These are phyloP conservation scores for Calonectria multiphialidica DNA, from an alignment of 2,329 filamentous ascomycete genomes.

Conservation along the genomic window DNA sequence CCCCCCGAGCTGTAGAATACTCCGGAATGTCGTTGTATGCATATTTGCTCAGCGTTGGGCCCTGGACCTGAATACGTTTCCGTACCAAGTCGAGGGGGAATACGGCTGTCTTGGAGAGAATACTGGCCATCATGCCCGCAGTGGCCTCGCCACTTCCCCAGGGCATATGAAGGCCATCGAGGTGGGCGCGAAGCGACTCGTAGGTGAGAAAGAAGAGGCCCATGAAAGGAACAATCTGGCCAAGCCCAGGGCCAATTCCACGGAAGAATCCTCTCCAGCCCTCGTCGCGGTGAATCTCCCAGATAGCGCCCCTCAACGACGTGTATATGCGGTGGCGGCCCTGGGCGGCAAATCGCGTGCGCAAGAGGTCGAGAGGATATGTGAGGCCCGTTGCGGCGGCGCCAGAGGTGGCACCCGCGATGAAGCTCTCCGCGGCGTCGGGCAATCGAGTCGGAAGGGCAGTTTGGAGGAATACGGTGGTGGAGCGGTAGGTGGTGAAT, in stretches of 20 bases:
- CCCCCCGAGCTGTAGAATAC: constrained; percentile 76
- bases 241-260: constrained; percentile 83
- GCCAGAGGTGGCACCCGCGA: constrained; percentile 86
- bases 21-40: constrained; percentile 90
- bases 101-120: constrained; percentile 87
- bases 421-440: constrained; percentile 80
- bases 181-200: constrained; percentile 76
- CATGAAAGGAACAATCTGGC: constrained; percentile 96
- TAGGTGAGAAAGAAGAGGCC: constrained; percentile 94
- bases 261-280: constrained; percentile 87
- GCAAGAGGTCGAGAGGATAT: constrained; percentile 92
- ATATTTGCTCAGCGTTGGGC: constrained; percentile 83
- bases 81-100: constrained; percentile 94
- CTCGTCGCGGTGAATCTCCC: constrained; percentile 81
- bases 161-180: constrained; percentile 68
- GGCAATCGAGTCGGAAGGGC: constrained; percentile 64
- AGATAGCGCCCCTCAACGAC: constrained; percentile 76
- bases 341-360: constrained; percentile 97
- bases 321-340: constrained; percentile 83
- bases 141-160: constrained; percentile 86
- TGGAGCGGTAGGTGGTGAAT: constrained; percentile 87
- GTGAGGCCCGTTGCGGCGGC: constrained; percentile 85
- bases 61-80: constrained; percentile 95
- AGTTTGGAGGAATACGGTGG: constrained; percentile 75
- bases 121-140: constrained; percentile 83